Evolutionary conservation across 1,284 basidiomycete species (phyloP).

Genomic region (Cystobasidium pallidum): DNA sequence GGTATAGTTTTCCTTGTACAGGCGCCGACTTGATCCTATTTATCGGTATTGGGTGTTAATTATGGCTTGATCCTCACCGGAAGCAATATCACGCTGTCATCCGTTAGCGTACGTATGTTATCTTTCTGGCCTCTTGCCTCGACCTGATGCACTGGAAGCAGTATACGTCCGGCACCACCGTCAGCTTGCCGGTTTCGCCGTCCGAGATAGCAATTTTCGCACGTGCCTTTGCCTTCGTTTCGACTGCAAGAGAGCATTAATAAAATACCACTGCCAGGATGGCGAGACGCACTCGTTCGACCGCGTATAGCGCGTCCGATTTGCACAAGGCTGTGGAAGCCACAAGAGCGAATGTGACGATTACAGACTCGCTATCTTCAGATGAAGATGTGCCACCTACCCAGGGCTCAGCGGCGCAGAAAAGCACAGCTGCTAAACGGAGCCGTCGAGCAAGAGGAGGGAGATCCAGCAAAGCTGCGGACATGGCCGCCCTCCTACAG

Average conservation of each 20-base stretch:
- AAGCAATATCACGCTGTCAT: no score
- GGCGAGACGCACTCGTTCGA: not conserved
- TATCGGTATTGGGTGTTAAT: no score
- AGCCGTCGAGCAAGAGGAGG: not conserved
- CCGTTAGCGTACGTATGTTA: no score
- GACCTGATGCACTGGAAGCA: no score
- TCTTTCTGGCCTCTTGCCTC: no score
- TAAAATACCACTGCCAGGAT: not conserved
- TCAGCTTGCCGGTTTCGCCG: no score
- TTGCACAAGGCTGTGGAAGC: constrained; percentile 4
- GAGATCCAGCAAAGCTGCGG: not conserved
- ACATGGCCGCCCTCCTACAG: not conserved
- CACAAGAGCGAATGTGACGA: not conserved
- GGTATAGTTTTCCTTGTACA: no score
- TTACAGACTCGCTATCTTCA: constrained; percentile 16
- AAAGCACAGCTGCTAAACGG: not conserved
- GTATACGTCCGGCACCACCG: no score
- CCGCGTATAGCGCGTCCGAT: constrained; percentile 1
- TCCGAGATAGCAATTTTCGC: no score
- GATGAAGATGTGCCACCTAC: constrained; percentile 5
- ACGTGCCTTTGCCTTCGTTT: constrained; percentile 5
- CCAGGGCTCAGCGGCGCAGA: not conserved
- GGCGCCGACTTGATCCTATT: no score
- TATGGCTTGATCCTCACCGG: no score
- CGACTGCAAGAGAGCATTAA: not conserved